Conservation (phyloP, 108 stramenopile genomes). For the Skeletonema tropicum region DNA sequence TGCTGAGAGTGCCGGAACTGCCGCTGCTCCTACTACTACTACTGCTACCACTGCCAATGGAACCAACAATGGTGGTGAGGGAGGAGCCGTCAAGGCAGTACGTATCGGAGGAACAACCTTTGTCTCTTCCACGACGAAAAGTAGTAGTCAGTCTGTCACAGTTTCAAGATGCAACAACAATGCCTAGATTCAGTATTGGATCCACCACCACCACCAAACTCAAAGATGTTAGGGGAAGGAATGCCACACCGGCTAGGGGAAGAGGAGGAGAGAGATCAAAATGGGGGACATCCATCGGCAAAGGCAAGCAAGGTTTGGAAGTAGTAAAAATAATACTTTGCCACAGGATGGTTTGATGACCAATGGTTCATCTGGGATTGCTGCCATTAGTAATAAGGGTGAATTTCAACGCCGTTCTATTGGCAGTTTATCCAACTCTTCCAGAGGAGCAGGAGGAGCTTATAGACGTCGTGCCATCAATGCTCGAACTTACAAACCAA, state of each 20-base stretch:
- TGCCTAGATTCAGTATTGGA: conserved; percentile 5
- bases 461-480: conserved; percentile 24
- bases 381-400: conserved; percentile 9
- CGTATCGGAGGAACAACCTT: not conserved
- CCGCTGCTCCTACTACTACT: not conserved
- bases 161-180: not conserved
- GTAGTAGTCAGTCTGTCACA: not conserved
- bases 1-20: not conserved
- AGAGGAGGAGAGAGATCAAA: not conserved
- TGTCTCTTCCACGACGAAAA: not conserved
- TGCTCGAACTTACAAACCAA: conserved; percentile 19
- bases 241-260: conserved; percentile 6
- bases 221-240: conserved; percentile 12
- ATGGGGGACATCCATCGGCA: not conserved
- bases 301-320: not conserved
- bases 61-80: not conserved
- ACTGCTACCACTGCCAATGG: not conserved
- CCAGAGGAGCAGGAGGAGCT: not conserved
- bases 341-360: not conserved
- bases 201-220: conserved; percentile 2
- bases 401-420: conserved; percentile 1
- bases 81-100: not conserved
- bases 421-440: not conserved
- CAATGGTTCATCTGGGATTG: not conserved
- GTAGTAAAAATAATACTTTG: not conserved